Evolutionary conservation across 129 eudicot species (phyloP).

Genomic region (Artemisia tridentata): DNA sequence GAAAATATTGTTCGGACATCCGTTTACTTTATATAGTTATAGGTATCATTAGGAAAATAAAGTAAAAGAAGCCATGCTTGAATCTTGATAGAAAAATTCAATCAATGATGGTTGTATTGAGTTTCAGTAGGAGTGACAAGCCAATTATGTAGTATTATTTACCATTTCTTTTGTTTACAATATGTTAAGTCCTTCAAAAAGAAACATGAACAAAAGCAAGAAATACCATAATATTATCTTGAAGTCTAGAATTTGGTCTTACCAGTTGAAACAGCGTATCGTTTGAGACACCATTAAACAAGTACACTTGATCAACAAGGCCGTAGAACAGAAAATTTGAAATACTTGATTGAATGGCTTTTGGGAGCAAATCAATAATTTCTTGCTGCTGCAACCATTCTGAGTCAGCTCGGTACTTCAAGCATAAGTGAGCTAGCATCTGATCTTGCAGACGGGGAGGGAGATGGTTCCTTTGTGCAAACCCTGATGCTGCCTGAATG

Average conservation of each 20-base stretch:
- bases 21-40: no score
- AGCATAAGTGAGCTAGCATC: conserved; percentile 59
- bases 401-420: conserved; percentile 62
- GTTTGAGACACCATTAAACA: conserved; percentile 59
- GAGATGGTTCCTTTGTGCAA: conserved; percentile 61
- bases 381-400: conserved; percentile 76
- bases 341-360: conserved; percentile 66
- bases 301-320: conserved; percentile 57
- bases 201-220: background rate
- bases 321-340: conserved; percentile 46
- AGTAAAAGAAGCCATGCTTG: no score
- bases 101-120: no score
- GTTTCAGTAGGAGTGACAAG: no score
- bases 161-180: no score
- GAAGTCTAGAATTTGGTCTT: conserved; percentile 7
- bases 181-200: no score
- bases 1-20: no score
- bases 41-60: no score
- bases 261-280: conserved; percentile 70
- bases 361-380: conserved; percentile 62
- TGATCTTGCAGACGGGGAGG: conserved; percentile 64
- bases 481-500: conserved; percentile 65
- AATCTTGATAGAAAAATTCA: no score
- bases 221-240: background rate
- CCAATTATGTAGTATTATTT: no score